Evolutionary conservation across 2,329 filamentous ascomycete species (phyloP).

Genomic region (Fusarium sp.): DNA sequence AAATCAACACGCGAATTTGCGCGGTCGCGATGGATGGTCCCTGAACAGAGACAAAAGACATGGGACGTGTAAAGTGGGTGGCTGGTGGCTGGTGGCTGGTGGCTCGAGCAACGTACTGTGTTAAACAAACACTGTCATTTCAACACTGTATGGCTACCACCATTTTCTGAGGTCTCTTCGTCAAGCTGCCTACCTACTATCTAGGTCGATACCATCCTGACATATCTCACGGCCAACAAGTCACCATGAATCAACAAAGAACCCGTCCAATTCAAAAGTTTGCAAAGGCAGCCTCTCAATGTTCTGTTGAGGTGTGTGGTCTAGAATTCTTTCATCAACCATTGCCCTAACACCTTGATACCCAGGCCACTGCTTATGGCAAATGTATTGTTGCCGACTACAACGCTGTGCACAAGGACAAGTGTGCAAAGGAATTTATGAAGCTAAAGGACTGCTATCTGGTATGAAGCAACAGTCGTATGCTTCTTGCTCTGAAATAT

Average conservation of each 20-base stretch:
- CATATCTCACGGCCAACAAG: slow-evolving; percentile 1
- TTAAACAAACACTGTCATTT: background rate
- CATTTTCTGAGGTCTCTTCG: background rate
- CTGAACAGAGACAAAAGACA: slow-evolving; percentile 9
- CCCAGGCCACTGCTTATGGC: slow-evolving; percentile 83
- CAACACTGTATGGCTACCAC: slow-evolving; percentile 23
- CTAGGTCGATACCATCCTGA: background rate
- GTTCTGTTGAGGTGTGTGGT: slow-evolving; percentile 62
- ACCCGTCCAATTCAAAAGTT: slow-evolving; percentile 65
- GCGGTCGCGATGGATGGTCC: slow-evolving; percentile 42
- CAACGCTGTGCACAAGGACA: slow-evolving; percentile 89
- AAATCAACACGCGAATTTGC: slow-evolving; percentile 41
- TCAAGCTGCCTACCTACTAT: background rate
- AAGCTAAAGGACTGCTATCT: slow-evolving; percentile 87
- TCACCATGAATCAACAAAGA: slow-evolving; percentile 42
- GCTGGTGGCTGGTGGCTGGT: slow-evolving; percentile 37
- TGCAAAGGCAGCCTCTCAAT: slow-evolving; percentile 64
- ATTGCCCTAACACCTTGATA: slow-evolving; percentile 4
- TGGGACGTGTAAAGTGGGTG: slow-evolving; percentile 46
- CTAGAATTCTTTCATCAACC: background rate
- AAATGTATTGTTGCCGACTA: slow-evolving; percentile 93
- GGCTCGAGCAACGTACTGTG: slow-evolving; percentile 20
- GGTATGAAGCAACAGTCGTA: slow-evolving; percentile 62
- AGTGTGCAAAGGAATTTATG: slow-evolving; percentile 87
- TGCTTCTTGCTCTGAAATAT: background rate